These are phyloP conservation scores for Candida glaebosa DNA, from an alignment of 805 yeast genomes.

Conservation along the genomic window DNA sequence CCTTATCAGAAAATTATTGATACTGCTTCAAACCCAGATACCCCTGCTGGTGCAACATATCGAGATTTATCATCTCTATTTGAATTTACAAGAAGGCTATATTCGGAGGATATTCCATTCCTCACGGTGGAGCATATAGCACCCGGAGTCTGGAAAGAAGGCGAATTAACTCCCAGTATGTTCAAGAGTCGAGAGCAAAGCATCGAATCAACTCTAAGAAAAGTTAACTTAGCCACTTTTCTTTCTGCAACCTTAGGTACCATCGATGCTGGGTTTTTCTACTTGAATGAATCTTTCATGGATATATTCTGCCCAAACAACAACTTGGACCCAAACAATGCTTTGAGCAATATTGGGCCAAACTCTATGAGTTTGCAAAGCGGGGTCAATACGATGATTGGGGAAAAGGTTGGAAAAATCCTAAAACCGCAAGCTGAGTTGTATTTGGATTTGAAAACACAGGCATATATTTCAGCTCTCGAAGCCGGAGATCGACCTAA, in stretches of 20 bases:
- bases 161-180: slow-evolving; percentile 54
- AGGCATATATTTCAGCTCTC: slow-evolving; percentile 87
- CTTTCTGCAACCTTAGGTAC: slow-evolving; percentile 83
- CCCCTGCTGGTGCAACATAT: slow-evolving; percentile 64
- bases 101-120: slow-evolving; percentile 69
- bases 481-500: slow-evolving; percentile 60
- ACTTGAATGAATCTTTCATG: slow-evolving; percentile 77
- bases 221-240: slow-evolving; percentile 85
- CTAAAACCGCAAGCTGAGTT: slow-evolving; percentile 78
- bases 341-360: slow-evolving; percentile 30
- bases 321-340: slow-evolving; percentile 47
- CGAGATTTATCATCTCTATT: slow-evolving; percentile 70
- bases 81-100: slow-evolving; percentile 71
- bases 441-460: slow-evolving; percentile 86
- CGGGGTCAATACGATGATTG: slow-evolving; percentile 29
- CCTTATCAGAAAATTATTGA: slow-evolving; percentile 75
- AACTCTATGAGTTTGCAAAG: slow-evolving; percentile 31
- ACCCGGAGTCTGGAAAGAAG: slow-evolving; percentile 67
- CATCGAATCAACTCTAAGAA: slow-evolving; percentile 64
- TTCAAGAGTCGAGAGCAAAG: slow-evolving; percentile 60
- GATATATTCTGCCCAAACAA: slow-evolving; percentile 83
- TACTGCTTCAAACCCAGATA: slow-evolving; percentile 61
- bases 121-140: slow-evolving; percentile 66
- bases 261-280: slow-evolving; percentile 82
- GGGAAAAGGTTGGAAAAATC: slow-evolving; percentile 51